Conservation (phyloP, 2,329 filamentous ascomycete genomes). For the Stachybotrys echinatus region DNA sequence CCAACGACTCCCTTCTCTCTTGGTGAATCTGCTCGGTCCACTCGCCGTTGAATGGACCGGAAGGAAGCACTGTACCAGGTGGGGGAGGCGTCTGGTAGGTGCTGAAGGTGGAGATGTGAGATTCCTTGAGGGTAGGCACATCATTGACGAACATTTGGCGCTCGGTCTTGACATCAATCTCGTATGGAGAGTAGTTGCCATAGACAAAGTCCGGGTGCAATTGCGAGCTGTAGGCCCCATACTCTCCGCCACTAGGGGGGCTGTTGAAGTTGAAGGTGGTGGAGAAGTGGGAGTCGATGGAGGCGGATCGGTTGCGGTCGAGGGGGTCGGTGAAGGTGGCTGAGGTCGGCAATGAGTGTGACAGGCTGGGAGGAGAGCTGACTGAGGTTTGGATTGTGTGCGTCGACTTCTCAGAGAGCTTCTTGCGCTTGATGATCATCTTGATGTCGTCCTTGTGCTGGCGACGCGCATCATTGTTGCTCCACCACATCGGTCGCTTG, state of each 20-base stretch:
- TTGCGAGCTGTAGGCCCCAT: conserved; percentile 57
- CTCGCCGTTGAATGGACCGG: conserved; percentile 59
- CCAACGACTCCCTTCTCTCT: conserved; percentile 56
- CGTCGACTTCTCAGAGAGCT: conserved; percentile 80
- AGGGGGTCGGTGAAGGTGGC: conserved; percentile 73
- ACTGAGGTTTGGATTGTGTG: conserved; percentile 49
- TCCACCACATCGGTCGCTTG: conserved; percentile 96
- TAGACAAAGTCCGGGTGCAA: conserved; percentile 59
- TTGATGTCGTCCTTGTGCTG: conserved; percentile 94
- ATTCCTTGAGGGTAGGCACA: conserved; percentile 77
- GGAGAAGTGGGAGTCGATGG: conserved; percentile 75
- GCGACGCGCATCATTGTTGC: conserved; percentile 79
- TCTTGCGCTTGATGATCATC: conserved; percentile 94
- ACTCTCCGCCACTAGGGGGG: conserved; percentile 47
- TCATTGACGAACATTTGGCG: conserved; percentile 91
- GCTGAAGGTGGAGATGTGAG: conserved; percentile 86
- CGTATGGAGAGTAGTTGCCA: conserved; percentile 68
- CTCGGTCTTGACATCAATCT: conserved; percentile 95
- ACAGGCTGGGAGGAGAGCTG: conserved; percentile 70
- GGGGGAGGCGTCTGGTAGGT: conserved; percentile 79
- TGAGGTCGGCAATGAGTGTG: conserved; percentile 76
- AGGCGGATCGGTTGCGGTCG: conserved; percentile 68
- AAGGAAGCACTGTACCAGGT: conserved; percentile 59
- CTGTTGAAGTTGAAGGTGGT: conserved; percentile 69
- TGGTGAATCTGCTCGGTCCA: conserved; percentile 38